phyloP scores from a whole-genome alignment of 1,284 basidiomycete genomes.

The Coniferiporia sulphurascens region DNA sequence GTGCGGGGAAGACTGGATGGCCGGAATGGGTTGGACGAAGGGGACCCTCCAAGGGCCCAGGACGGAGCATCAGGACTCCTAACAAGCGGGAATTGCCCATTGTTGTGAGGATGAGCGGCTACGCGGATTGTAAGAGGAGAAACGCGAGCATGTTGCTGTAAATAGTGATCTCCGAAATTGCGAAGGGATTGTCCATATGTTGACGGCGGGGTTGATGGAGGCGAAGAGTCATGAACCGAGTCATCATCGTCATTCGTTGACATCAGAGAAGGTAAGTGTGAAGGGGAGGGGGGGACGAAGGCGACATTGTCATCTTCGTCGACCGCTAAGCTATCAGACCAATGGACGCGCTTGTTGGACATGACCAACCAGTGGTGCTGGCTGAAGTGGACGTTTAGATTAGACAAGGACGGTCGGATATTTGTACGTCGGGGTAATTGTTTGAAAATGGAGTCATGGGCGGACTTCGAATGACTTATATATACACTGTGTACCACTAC shows the following conservation, averaged over 20 bases:
- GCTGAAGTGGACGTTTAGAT: neutral
- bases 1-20: neutral
- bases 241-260: conserved; percentile 4
- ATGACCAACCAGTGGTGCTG: neutral
- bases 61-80: neutral
- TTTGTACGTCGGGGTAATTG: neutral
- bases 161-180: neutral
- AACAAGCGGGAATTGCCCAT: neutral
- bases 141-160: neutral
- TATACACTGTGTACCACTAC: too few species aligned
- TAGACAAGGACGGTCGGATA: neutral
- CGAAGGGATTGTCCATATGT: neutral
- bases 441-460: neutral
- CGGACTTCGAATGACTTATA: too few species aligned
- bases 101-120: neutral
- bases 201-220: conserved; percentile 11
- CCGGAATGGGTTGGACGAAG: neutral
- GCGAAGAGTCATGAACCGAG: conserved; percentile 15
- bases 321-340: neutral
- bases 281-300: conserved; percentile 12
- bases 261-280: neutral
- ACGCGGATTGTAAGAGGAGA: neutral
- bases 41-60: neutral
- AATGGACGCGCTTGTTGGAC: conserved; percentile 17
- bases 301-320: conserved; percentile 1